Evolutionary conservation across 345 rosid genomes (phyloP), one percentile per base, ranked within the genome.

Genomic region (Carallia pectinifolia): DNA sequence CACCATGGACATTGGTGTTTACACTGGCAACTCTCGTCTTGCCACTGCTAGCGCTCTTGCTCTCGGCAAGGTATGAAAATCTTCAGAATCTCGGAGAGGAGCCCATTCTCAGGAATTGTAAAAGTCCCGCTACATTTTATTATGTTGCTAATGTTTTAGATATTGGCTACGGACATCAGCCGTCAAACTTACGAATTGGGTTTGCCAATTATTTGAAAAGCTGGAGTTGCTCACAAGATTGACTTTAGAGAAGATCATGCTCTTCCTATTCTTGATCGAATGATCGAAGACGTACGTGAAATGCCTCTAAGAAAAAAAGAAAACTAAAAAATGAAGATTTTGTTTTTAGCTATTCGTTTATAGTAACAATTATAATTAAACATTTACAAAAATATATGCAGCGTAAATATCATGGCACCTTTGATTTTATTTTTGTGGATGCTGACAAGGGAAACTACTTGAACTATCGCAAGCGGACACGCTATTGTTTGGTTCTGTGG

Each of bases 1-100:
- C 90, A 95, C 98, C 44, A 95, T 95, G 97, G 99, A 95, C 82
- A 95, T 95, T 23, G 99, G 99, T 15, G 97, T 95, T 52, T 95
- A 87, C 90, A 95, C 99, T 27, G 99, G 99, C 34, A 90, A 92
- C 82, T 95, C 99, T 74, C 97, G 92, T 56, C 72, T 95, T 27
- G 94, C 97, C 71, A 95, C 99, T 4, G 99, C 99, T 71, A 95
- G 91, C 53, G 99, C 99, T 70, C 82, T 95, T 58, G 97, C 99
- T 0, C 88, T 90, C 60, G 99, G 99, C 64, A 90, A 89, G 93
- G 99, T 93, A 19, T 33, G 34, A 29, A 33, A 12, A 6, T 66
- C 44, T 16, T 34, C 12, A 33, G 34, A 4, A 33, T 33, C 34
- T 23, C 23, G 23, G 23, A 23, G 34, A 1, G 2, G 34, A 7